A percentile compares a stretch with the other conserved stretches of the same genome.
These are phyloP conservation scores for Mytilinidion resinicola DNA, from an alignment of 495 filamentous ascomycete species.

Conservation along the genomic window DNA sequence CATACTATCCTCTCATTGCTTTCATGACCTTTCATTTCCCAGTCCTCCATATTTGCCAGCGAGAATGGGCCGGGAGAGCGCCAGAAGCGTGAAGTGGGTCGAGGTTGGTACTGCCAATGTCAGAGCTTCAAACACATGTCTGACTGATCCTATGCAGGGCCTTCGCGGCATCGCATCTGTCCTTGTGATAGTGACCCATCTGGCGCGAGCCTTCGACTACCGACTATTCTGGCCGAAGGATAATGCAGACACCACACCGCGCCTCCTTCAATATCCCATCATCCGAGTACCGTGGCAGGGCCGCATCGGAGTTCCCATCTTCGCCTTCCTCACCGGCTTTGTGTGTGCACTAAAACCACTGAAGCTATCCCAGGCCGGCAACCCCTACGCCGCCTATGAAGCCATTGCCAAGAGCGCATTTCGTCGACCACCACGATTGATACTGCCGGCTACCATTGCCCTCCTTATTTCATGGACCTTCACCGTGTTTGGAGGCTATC, in stretches of 20 bases:
- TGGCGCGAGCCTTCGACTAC: conserved; percentile 54
- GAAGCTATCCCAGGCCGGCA: conserved; percentile 51
- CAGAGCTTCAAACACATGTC: background rate
- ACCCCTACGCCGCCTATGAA: conserved; percentile 46
- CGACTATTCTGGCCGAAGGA: conserved; percentile 52
- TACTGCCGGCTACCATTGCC: conserved; percentile 54
- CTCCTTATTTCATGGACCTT: conserved; percentile 49
- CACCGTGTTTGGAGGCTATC: conserved; percentile 54
- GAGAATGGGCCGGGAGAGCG: conserved; percentile 5
- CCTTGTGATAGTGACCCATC: conserved; percentile 58
- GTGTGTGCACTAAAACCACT: conserved; percentile 62
- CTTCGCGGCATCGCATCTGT: conserved; percentile 59
- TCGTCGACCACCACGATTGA: conserved; percentile 56
- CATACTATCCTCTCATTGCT: too few species aligned
- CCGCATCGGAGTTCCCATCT: conserved; percentile 57
- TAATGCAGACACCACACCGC: conserved; percentile 42
- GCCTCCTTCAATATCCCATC: conserved; percentile 53
- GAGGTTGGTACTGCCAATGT: conserved; percentile 35
- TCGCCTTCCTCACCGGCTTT: conserved; percentile 62
- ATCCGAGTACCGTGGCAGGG: conserved; percentile 59
- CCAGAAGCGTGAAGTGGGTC: conserved; percentile 63
- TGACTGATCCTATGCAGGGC: conserved; percentile 31
- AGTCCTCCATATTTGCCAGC: too few species aligned
- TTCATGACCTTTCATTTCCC: too few species aligned
- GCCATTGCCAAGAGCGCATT: conserved; percentile 57